A percentile compares a stretch with the other conserved stretches of the same genome.
Conservation (phyloP, 2,329 filamentous ascomycete species). For the Aureobasidium lini region DNA sequence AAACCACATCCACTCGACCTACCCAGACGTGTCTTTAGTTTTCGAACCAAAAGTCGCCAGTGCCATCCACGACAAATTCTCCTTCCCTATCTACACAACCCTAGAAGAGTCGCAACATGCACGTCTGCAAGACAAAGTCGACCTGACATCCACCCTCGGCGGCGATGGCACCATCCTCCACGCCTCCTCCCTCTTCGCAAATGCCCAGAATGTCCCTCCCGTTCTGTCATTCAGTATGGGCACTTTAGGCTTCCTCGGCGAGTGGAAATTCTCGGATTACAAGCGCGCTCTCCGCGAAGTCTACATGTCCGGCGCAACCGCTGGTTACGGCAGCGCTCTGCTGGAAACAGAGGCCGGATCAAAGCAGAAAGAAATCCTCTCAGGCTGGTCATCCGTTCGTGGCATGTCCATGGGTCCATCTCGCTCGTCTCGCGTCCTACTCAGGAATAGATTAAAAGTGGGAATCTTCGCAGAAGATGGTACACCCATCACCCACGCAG, state of each 20-base stretch:
- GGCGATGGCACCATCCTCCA: constrained; percentile 88
- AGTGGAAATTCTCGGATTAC: constrained; percentile 93
- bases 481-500: constrained; percentile 31
- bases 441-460: constrained; percentile 80
- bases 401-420: constrained; percentile 74
- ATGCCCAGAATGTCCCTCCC: constrained; percentile 73
- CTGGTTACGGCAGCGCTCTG: constrained; percentile 35
- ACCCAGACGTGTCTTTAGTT: constrained; percentile 72
- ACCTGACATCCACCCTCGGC: constrained; percentile 82
- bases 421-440: constrained; percentile 70
- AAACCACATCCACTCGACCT: constrained; percentile 67
- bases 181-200: constrained; percentile 79
- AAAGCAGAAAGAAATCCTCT: constrained; percentile 21
- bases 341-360: not conserved
- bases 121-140: constrained; percentile 62
- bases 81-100: constrained; percentile 62
- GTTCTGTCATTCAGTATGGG: constrained; percentile 96
- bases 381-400: constrained; percentile 63
- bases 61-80: constrained; percentile 60
- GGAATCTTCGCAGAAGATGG: constrained; percentile 70
- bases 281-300: constrained; percentile 88
- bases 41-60: constrained; percentile 71
- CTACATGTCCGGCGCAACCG: constrained; percentile 68
- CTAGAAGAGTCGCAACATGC: constrained; percentile 20
- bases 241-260: constrained; percentile 85